phyloP scores from a whole-genome alignment of 768 basidiomycete genomes.

The Termitomyces titanicus region DNA sequence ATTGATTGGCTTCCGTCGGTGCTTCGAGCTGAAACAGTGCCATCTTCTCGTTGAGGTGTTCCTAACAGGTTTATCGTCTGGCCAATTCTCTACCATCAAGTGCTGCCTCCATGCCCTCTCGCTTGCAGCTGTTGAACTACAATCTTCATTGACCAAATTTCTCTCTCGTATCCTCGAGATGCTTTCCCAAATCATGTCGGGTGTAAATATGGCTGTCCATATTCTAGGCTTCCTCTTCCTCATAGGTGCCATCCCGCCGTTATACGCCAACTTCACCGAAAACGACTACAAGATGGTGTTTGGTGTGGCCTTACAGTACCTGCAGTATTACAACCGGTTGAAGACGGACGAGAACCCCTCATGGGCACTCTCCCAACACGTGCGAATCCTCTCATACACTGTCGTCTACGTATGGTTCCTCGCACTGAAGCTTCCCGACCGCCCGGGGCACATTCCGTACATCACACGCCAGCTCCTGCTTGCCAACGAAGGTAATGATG shows the following conservation, averaged over 20 bases:
- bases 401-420: slow-evolving; percentile 96
- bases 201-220: slow-evolving; percentile 90
- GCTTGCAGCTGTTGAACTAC: slow-evolving; percentile 83
- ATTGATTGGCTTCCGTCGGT: slow-evolving; percentile 79
- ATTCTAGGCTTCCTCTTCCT: slow-evolving; percentile 90
- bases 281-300: slow-evolving; percentile 92
- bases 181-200: slow-evolving; percentile 92
- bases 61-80: slow-evolving; percentile 58
- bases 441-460: slow-evolving; percentile 77
- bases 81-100: slow-evolving; percentile 73
- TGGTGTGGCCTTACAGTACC: slow-evolving; percentile 89
- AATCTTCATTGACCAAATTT: slow-evolving; percentile 73
- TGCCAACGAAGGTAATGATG: slow-evolving; percentile 71
- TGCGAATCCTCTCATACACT: slow-evolving; percentile 85
- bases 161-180: slow-evolving; percentile 81
- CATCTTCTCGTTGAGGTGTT: slow-evolving; percentile 75
- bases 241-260: slow-evolving; percentile 71
- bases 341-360: slow-evolving; percentile 53
- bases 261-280: slow-evolving; percentile 91
- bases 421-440: slow-evolving; percentile 76
- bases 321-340: slow-evolving; percentile 80
- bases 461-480: slow-evolving; percentile 84
- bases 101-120: slow-evolving; percentile 89
- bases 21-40: slow-evolving; percentile 65
- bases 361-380: slow-evolving; percentile 88